Evolutionary conservation across 2,329 filamentous ascomycete genomes (phyloP), one percentile per base, ranked within the genome.

Genomic region (Pseudogymnoascus sp.): DNA sequence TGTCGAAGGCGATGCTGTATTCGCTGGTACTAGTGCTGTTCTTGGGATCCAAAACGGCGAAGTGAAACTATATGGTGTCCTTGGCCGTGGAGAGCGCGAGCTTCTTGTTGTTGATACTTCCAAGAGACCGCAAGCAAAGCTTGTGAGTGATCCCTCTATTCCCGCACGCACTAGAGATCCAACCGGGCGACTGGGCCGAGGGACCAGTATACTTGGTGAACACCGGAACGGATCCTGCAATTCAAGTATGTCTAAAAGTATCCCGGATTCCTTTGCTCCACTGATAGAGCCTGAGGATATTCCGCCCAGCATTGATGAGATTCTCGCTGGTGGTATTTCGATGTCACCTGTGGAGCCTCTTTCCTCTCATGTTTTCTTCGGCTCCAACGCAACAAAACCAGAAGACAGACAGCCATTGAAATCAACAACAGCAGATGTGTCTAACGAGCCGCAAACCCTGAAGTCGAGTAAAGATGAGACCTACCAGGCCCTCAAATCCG

Each of bases 21-120:
- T 90, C 71, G 86, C 89, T 0, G 90, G 90, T 0, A 91, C 87
- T 0, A 91, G 86, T 63, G 81, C 85, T 0, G 86, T 92, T 0
- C 72, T 92, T 30, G 84, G 85, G 3, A 81, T 93, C 30, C 76
- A 82, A 8, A 73, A 77, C 4, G 88, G 87, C 0, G 82, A 85
- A 43, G 84, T 91, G 8, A 84, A 74, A 57, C 79, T 91, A 0
- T 90, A 87, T 60, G 88, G 88, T 0, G 74, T 90, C 0, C 74
- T 91, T 2, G 88, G 88, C 0, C 85, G 89, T n/a, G 83, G 82
- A 1, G 83, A 88, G 60, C 85, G 89, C 67, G 82, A 83, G 2
- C 73, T 91, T 0, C 72, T 92, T 4, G 77, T 91, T 0, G 82
- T 90, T 0, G 86, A 91, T 71, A 86, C 75, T 5, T 38, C 59